These are phyloP conservation scores for Starmerella asiatica DNA, from an alignment of 805 yeast species.

Conservation along the genomic window DNA sequence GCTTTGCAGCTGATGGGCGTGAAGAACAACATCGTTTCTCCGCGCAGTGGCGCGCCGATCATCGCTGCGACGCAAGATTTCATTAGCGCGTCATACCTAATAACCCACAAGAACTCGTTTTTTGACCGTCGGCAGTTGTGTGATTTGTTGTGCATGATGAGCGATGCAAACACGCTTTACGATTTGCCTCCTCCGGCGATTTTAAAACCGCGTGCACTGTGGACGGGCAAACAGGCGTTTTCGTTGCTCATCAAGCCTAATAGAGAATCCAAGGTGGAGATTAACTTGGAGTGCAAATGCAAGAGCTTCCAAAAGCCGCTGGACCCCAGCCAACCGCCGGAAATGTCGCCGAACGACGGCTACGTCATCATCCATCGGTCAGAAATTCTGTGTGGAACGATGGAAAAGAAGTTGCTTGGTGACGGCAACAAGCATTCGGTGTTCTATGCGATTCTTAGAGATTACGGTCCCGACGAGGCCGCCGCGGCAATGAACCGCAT, in stretches of 20 bases:
- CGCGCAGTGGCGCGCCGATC: slow-evolving; percentile 96
- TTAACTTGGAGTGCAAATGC: slow-evolving; percentile 87
- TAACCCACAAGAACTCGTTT: slow-evolving; percentile 86
- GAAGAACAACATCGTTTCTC: slow-evolving; percentile 83
- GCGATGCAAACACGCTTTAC: slow-evolving; percentile 75
- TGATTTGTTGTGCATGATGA: slow-evolving; percentile 86
- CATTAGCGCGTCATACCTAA: slow-evolving; percentile 88
- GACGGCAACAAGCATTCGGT: slow-evolving; percentile 98
- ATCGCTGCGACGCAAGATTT: slow-evolving; percentile 99
- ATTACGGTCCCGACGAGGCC: slow-evolving; percentile 93
- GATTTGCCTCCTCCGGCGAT: slow-evolving; percentile 95
- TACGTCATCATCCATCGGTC: slow-evolving; percentile 84
- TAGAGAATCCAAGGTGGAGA: slow-evolving; percentile 56
- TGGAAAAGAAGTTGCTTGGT: slow-evolving; percentile 93
- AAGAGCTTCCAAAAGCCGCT: slow-evolving; percentile 76
- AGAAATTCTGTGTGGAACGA: slow-evolving; percentile 75
- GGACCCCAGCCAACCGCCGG: slow-evolving; percentile 51
- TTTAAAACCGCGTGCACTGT: slow-evolving; percentile 70
- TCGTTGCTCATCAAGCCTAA: slow-evolving; percentile 79
- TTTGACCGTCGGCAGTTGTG: slow-evolving; percentile 75
- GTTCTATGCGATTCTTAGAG: slow-evolving; percentile 86
- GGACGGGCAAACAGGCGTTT: slow-evolving; percentile 98
- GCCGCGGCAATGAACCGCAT: slow-evolving; percentile 94
- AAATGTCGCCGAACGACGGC: slow-evolving; percentile 97
- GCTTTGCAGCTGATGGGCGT: slow-evolving; percentile 99